phyloP scores from a whole-genome alignment of 306 rosid genomes.

The Styphnolobium japonicum region DNA sequence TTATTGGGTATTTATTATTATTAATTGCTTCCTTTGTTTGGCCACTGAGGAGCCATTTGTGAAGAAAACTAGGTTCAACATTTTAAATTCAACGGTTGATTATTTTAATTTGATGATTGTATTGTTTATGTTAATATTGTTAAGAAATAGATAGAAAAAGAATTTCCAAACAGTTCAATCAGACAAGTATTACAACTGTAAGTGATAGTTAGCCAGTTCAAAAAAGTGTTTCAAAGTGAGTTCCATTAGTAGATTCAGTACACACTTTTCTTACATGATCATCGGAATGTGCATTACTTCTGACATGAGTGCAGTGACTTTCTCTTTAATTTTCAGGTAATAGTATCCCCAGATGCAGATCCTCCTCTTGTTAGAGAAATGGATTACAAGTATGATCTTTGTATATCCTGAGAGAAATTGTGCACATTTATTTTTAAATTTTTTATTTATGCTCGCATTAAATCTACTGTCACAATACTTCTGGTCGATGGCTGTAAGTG shows the following conservation, averaged over 20 bases:
- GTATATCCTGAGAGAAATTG: not conserved
- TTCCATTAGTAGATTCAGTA: not conserved
- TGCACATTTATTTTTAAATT: not conserved
- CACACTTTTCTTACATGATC: not conserved
- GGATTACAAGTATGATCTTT: slow-evolving; percentile 70
- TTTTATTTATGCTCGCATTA: not conserved
- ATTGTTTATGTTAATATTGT: not conserved
- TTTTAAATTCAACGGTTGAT: not conserved
- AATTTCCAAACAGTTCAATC: not conserved
- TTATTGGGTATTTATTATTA: not conserved
- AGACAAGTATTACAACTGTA: not conserved
- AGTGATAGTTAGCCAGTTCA: not conserved
- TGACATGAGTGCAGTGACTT: slow-evolving; percentile 1
- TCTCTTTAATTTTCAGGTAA: slow-evolving; percentile 54
- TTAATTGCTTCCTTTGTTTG: not conserved
- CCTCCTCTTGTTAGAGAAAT: slow-evolving; percentile 94
- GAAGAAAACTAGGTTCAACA: not conserved
- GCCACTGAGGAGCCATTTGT: not conserved
- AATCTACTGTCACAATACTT: not conserved
- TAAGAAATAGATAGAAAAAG: not conserved
- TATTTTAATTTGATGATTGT: not conserved
- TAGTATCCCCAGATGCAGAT: slow-evolving; percentile 89
- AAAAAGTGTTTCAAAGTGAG: not conserved
- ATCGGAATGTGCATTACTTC: not conserved
- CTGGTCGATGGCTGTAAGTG: not conserved